Evolutionary conservation across 192 early-diverging fungal genomes (phyloP).

Genomic region (Linderina pennispora): DNA sequence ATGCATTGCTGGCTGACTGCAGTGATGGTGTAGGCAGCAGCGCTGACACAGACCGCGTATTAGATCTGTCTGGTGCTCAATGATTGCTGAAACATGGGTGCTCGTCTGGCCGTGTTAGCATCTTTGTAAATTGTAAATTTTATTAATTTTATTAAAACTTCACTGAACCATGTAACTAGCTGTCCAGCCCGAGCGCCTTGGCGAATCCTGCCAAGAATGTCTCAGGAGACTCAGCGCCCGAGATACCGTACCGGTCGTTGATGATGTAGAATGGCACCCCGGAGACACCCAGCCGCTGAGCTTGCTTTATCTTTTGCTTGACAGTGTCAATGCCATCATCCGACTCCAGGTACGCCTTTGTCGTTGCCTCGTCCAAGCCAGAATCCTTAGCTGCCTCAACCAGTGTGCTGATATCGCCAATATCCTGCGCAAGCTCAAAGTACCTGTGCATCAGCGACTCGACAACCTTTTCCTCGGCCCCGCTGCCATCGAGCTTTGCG

Average conservation of each 20-base stretch:
- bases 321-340: slow-evolving; percentile 50
- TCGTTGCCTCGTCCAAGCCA: slow-evolving; percentile 51
- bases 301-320: slow-evolving; percentile 39
- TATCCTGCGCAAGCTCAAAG: slow-evolving; percentile 66
- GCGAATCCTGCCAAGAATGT: slow-evolving; percentile 56
- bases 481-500: slow-evolving; percentile 35
- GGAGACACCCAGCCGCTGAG: slow-evolving; percentile 42
- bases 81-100: no score
- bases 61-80: no score
- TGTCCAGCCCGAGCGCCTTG: slow-evolving; percentile 33
- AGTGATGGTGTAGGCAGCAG: no score
- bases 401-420: slow-evolving; percentile 56
- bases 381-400: slow-evolving; percentile 51
- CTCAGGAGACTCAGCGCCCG: slow-evolving; percentile 63
- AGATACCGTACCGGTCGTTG: slow-evolving; percentile 53
- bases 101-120: no score
- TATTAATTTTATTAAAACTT: no score
- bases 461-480: slow-evolving; percentile 51
- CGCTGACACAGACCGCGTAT: no score
- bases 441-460: slow-evolving; percentile 60
- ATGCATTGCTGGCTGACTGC: no score
- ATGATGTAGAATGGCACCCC: slow-evolving; percentile 73
- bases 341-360: slow-evolving; percentile 49
- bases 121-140: no score
- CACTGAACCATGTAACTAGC: no score